Conservation (phyloP, 768 basidiomycete species). For the Gloeophyllum trabeum region DNA sequence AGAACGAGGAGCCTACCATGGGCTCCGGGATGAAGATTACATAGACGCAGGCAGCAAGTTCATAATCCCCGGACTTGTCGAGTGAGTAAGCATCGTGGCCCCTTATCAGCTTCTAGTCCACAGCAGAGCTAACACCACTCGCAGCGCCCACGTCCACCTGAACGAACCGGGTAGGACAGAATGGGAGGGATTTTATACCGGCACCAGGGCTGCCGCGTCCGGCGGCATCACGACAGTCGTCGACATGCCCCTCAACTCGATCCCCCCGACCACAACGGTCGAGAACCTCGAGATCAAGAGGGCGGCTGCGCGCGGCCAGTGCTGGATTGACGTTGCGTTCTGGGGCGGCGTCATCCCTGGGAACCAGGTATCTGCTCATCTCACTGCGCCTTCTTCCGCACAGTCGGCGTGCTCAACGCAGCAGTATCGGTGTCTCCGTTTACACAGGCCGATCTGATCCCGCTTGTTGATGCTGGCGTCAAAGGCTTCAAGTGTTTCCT, state of each 20-base stretch:
- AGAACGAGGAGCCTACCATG: slow-evolving; percentile 9
- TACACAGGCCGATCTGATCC: slow-evolving; percentile 53
- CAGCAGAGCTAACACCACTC: not conserved
- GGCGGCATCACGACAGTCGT: slow-evolving; percentile 94
- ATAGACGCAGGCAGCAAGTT: slow-evolving; percentile 25
- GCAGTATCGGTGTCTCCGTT: too few relatives aligned
- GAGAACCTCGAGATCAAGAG: slow-evolving; percentile 64
- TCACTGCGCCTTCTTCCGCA: not conserved
- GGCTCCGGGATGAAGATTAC: slow-evolving; percentile 16
- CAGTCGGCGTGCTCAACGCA: too few relatives aligned
- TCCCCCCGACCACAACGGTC: slow-evolving; percentile 89
- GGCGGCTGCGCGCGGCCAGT: slow-evolving; percentile 58
- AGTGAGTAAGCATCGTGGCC: slow-evolving; percentile 23
- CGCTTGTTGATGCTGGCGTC: slow-evolving; percentile 72
- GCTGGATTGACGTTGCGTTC: slow-evolving; percentile 76
- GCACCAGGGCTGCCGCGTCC: slow-evolving; percentile 82
- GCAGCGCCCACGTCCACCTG: slow-evolving; percentile 82
- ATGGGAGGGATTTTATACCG: slow-evolving; percentile 92
- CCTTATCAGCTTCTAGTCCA: not conserved
- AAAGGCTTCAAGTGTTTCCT: slow-evolving; percentile 97
- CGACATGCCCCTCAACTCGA: slow-evolving; percentile 97
- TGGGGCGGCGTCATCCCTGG: slow-evolving; percentile 95
- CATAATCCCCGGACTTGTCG: slow-evolving; percentile 44
- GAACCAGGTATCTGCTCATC: slow-evolving; percentile 49
- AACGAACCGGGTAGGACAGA: slow-evolving; percentile 90